Percentiles rank a stretch among this genome's conserved stretches.
phyloP scores from a whole-genome alignment of 305 asterid genomes.

The Solanum hybrid region DNA sequence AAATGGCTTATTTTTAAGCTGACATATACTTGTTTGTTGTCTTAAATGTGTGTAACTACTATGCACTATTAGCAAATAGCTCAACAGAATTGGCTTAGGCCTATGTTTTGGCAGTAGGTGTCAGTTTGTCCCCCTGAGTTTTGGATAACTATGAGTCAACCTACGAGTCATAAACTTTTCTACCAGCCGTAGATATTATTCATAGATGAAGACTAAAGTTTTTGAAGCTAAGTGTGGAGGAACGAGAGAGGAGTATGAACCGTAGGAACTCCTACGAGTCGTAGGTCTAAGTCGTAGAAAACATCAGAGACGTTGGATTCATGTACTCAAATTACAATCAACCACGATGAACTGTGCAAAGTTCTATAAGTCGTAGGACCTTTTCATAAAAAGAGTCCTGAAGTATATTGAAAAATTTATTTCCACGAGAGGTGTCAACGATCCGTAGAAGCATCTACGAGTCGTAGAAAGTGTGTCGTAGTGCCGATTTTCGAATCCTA shows the following conservation, averaged over 20 bases:
- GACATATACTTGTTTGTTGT: background rate
- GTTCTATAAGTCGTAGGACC: background rate
- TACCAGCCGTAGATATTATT: background rate
- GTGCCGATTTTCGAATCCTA: too few species aligned
- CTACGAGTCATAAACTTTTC: background rate
- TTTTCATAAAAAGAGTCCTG: background rate
- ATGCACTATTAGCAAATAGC: background rate
- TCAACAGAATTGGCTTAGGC: background rate
- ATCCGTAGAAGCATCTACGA: background rate
- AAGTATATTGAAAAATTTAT: background rate
- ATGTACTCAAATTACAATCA: background rate
- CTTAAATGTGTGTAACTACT: background rate
- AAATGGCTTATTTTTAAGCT: background rate
- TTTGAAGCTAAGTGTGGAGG: background rate
- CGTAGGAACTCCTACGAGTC: background rate
- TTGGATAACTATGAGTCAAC: background rate
- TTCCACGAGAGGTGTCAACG: background rate
- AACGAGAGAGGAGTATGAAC: background rate
- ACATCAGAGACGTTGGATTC: too few species aligned
- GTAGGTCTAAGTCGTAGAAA: background rate
- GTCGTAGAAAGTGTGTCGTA: background rate
- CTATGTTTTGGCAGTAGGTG: background rate
- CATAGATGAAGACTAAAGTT: background rate
- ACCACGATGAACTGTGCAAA: background rate
- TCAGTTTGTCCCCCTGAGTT: background rate